phyloP scores from a whole-genome alignment of 177 flowering plant species.

The Vitis hybrid region DNA sequence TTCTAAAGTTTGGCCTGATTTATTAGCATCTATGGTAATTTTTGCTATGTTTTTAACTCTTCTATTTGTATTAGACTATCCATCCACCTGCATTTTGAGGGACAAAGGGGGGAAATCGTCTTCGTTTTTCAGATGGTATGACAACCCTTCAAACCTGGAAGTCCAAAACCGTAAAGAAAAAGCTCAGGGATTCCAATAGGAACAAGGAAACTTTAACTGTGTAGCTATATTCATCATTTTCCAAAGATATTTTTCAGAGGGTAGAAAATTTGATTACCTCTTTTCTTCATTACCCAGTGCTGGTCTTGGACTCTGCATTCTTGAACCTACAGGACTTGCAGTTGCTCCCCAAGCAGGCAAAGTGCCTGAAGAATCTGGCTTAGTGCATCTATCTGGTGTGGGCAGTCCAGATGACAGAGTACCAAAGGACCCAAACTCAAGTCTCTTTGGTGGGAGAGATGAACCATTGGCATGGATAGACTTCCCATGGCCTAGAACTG shows the following conservation, averaged over 20 bases:
- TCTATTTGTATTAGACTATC: neutral
- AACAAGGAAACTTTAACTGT: neutral
- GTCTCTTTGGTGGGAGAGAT: neutral
- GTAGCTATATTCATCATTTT: neutral
- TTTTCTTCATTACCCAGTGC: neutral
- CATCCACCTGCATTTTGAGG: neutral
- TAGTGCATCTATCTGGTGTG: neutral
- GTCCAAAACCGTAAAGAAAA: neutral
- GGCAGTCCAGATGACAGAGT: neutral
- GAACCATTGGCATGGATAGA: conserved; percentile 10
- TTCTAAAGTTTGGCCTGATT: neutral
- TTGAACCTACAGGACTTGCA: neutral
- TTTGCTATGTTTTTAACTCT: neutral
- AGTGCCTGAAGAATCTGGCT: neutral
- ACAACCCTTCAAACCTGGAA: conserved; percentile 25
- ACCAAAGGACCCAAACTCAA: conserved; percentile 18
- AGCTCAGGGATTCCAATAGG: neutral
- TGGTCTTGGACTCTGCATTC: neutral
- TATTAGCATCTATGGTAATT: conserved; percentile 8
- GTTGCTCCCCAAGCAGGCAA: neutral
- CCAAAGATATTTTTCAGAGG: neutral
- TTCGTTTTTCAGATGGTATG: conserved; percentile 29
- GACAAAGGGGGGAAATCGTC: conserved; percentile 40
- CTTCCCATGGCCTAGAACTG: conserved; percentile 16
- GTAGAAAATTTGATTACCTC: conserved; percentile 6